Evolutionary conservation across 305 asterid genomes (phyloP).

Genomic region (Fraxinus angustifolia): DNA sequence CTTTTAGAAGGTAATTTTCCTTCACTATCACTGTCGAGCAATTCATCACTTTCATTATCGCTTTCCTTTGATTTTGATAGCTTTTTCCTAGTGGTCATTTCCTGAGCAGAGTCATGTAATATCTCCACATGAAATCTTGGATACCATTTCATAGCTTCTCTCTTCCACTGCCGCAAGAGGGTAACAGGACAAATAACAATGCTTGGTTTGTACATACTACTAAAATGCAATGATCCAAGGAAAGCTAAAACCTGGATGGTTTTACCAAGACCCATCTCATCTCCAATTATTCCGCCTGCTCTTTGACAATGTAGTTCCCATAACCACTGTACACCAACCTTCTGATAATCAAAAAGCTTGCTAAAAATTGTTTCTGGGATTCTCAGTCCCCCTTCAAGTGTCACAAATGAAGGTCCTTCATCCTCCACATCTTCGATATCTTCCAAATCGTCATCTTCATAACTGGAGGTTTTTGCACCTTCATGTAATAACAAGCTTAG

Average conservation of each 20-base stretch:
- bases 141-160: conserved; percentile 91
- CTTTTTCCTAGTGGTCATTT: conserved; percentile 48
- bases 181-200: conserved; percentile 90
- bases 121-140: conserved; percentile 74
- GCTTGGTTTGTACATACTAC: conserved; percentile 88
- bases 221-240: conserved; percentile 87
- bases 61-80: conserved; percentile 50
- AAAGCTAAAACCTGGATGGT: conserved; percentile 81
- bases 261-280: conserved; percentile 99
- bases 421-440: conserved; percentile 48
- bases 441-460: conserved; percentile 50
- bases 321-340: conserved; percentile 96
- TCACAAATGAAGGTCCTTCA: conserved; percentile 53
- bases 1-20: conserved; percentile 44
- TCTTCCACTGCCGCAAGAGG: conserved; percentile 85
- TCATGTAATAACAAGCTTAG: conserved; percentile 27
- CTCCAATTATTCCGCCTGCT: conserved; percentile 96
- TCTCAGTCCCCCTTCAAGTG: conserved; percentile 86
- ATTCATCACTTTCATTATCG: conserved; percentile 63
- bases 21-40: conserved; percentile 49
- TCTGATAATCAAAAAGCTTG: conserved; percentile 89
- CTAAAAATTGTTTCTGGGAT: conserved; percentile 67
- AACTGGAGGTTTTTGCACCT: conserved; percentile 52
- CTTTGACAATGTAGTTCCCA: conserved; percentile 98
- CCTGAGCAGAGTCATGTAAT: conserved; percentile 85